Evolutionary conservation across 1,139 yeast genomes (phyloP).

Genomic region (Nadsonia commutata): DNA sequence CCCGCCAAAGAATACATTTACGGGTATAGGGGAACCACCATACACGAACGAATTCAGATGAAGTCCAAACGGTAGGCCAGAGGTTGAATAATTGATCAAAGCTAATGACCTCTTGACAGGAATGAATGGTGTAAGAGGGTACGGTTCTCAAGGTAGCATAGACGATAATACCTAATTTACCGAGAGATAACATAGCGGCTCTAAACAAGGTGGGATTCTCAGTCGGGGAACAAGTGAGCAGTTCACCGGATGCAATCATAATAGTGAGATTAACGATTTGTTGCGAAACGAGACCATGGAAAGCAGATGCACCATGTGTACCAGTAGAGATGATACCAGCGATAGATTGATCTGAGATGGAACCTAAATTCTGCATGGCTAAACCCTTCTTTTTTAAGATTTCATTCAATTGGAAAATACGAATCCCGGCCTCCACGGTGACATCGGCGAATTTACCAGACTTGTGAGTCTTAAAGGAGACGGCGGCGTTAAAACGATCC

Average conservation of each 20-base stretch:
- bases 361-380: slow-evolving; percentile 84
- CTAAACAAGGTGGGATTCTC: slow-evolving; percentile 57
- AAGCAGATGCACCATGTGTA: slow-evolving; percentile 90
- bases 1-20: slow-evolving; percentile 84
- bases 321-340: slow-evolving; percentile 95
- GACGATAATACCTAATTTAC: slow-evolving; percentile 82
- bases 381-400: slow-evolving; percentile 46
- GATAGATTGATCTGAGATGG: slow-evolving; percentile 83
- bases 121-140: slow-evolving; percentile 69
- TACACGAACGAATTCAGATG: slow-evolving; percentile 77
- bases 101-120: slow-evolving; percentile 67
- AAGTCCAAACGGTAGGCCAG: slow-evolving; percentile 53
- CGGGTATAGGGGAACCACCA: slow-evolving; percentile 98
- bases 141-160: slow-evolving; percentile 78
- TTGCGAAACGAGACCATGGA: slow-evolving; percentile 79
- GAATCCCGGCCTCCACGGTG: slow-evolving; percentile 83
- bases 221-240: slow-evolving; percentile 52
- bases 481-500: slow-evolving; percentile 47
- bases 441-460: slow-evolving; percentile 68
- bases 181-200: slow-evolving; percentile 78
- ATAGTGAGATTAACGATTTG: slow-evolving; percentile 63
- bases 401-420: slow-evolving; percentile 66
- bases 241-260: slow-evolving; percentile 56
- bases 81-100: slow-evolving; percentile 53
- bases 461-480: slow-evolving; percentile 27